Evolutionary conservation across 2,329 filamentous ascomycete species (phyloP).

Genomic region (Hymenoscyphus fraxineus): DNA sequence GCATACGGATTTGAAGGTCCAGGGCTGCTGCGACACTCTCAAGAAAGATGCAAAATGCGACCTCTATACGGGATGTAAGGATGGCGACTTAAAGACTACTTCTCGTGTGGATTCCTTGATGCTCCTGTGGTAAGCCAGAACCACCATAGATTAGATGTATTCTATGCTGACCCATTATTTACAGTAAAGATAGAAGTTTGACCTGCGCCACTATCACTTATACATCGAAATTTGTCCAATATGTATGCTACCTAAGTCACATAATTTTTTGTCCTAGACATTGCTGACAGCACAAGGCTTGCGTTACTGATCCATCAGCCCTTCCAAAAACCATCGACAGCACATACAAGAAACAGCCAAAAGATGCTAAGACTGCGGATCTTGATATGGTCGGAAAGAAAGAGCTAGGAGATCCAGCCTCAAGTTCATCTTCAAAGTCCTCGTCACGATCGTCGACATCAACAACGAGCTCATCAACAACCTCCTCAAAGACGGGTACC

Average conservation of each 20-base stretch:
- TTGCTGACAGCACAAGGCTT: not conserved
- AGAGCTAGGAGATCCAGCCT: not conserved
- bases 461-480: not conserved
- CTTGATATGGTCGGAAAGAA: not conserved
- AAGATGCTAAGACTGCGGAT: not conserved
- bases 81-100: not conserved
- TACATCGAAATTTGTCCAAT: not conserved
- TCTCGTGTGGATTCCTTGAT: not conserved
- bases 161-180: not conserved
- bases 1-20: not conserved
- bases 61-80: not conserved
- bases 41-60: not conserved
- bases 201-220: not conserved
- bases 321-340: not conserved
- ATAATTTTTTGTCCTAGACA: not conserved
- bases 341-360: not conserved
- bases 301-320: not conserved
- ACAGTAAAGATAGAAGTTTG: not conserved
- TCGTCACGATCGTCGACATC: not conserved
- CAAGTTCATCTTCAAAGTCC: no score
- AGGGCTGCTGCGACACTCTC: not conserved
- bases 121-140: not conserved
- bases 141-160: not conserved
- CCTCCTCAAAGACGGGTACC: not conserved
- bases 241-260: not conserved